Evolutionary conservation across 208 protist species (phyloP).

Genomic region (Acanthamoeba healyi): DNA sequence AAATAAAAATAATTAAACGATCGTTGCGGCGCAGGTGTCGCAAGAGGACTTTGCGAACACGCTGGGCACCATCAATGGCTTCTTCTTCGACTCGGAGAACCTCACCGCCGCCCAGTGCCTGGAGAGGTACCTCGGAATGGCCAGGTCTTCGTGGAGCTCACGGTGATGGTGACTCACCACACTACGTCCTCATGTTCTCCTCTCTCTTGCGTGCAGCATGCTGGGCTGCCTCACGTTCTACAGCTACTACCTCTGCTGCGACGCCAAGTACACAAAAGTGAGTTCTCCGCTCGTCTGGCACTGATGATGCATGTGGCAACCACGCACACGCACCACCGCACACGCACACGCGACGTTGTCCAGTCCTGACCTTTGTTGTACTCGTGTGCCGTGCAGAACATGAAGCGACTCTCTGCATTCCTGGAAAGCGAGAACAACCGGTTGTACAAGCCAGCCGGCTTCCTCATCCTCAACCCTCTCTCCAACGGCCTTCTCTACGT

Average conservation of each 20-base stretch:
- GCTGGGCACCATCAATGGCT: conserved; percentile 25
- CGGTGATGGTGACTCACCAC: too few species aligned
- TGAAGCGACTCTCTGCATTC: conserved; percentile 32
- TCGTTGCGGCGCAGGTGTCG: not conserved
- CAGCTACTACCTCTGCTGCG: conserved; percentile 20
- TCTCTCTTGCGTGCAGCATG: not conserved
- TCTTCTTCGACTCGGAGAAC: conserved; percentile 33
- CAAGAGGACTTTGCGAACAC: not conserved
- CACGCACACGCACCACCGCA: not conserved
- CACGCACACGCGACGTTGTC: not conserved
- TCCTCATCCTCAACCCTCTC: conserved; percentile 26
- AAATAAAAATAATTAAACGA: too few species aligned
- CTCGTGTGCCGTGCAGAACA: not conserved
- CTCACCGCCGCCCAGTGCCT: not conserved
- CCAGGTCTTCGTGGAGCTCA: too few species aligned
- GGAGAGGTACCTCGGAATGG: not conserved
- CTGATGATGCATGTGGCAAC: too few species aligned
- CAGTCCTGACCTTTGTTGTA: not conserved
- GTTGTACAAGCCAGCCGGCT: conserved; percentile 30
- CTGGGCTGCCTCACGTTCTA: conserved; percentile 31
- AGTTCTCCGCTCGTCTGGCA: not conserved
- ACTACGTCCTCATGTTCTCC: not conserved
- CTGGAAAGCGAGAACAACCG: conserved; percentile 52
- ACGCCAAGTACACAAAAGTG: conserved; percentile 40
- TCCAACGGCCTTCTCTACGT: conserved; percentile 65